Conservation (phyloP, 768 basidiomycete genomes). For the Lentinula raphanica region DNA sequence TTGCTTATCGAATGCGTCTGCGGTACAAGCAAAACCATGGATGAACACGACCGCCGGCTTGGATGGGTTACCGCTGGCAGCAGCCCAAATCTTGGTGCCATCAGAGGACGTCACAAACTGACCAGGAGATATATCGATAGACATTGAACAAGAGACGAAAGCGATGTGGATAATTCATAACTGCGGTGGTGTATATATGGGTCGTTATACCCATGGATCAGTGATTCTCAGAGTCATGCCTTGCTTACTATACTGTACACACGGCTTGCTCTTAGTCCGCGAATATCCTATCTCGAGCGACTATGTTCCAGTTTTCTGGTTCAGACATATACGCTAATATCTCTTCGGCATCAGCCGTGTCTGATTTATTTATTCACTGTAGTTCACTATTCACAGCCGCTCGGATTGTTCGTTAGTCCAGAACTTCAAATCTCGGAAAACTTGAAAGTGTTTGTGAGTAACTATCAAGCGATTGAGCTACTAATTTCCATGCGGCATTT, state of each 20-base stretch:
- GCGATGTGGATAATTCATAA: background rate
- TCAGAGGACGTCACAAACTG: conserved; percentile 10
- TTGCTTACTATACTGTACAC: background rate
- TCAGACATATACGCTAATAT: too few relatives aligned
- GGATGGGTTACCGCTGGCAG: conserved; percentile 14
- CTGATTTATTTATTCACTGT: too few relatives aligned
- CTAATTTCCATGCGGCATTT: too few relatives aligned
- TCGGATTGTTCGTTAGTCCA: too few relatives aligned
- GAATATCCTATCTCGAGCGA: too few relatives aligned
- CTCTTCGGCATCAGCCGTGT: too few relatives aligned
- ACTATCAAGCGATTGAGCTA: too few relatives aligned
- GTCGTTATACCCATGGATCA: background rate
- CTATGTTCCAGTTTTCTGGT: background rate
- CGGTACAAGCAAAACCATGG: conserved; percentile 11
- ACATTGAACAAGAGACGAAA: background rate
- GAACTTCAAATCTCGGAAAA: too few relatives aligned
- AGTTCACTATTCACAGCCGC: too few relatives aligned
- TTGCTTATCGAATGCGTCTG: conserved; percentile 11
- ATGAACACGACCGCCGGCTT: conserved; percentile 19
- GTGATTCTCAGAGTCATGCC: background rate
- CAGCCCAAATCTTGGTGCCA: conserved; percentile 17
- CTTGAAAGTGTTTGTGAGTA: too few relatives aligned
- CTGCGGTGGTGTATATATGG: background rate
- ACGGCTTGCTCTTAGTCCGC: background rate
- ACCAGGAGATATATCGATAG: conserved; percentile 3